phyloP scores from a whole-genome alignment of 352 stramenopile genomes.

The Thalassiosira livingstoniorum region DNA sequence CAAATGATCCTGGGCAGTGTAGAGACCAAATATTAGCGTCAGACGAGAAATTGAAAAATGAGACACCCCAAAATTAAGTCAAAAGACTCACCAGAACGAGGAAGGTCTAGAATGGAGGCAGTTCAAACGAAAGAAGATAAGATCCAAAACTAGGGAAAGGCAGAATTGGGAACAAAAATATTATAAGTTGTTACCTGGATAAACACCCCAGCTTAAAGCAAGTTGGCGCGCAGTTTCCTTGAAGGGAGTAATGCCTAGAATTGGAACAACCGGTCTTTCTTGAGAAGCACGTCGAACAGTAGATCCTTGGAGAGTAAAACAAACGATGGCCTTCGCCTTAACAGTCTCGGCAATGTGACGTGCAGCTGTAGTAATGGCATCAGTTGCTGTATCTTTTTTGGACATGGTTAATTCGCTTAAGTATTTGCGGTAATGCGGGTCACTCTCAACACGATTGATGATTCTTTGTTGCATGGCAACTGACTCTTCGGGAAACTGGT shows the following conservation, averaged over 20 bases:
- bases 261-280: constrained; percentile 76
- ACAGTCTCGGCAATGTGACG: constrained; percentile 82
- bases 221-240: constrained; percentile 81
- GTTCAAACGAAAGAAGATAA: neutral
- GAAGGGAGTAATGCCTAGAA: constrained; percentile 85
- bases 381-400: constrained; percentile 67
- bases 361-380: constrained; percentile 84
- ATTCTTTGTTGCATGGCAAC: constrained; percentile 86
- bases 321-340: constrained; percentile 83
- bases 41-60: constrained; percentile 1
- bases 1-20: constrained; percentile 73
- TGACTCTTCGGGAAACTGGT: constrained; percentile 80
- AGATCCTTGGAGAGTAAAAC: constrained; percentile 82
- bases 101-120: constrained; percentile 34
- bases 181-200: constrained; percentile 48
- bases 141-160: neutral
- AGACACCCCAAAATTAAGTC: neutral
- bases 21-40: neutral
- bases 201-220: constrained; percentile 85
- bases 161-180: neutral
- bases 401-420: constrained; percentile 56
- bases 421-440: constrained; percentile 74
- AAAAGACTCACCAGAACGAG: constrained; percentile 38
- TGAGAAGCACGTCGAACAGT: constrained; percentile 80
- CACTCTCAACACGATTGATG: constrained; percentile 84